Base-by-base conservation (phyloP, 2,329 filamentous ascomycete species). In the Xylariaceae sp. region DNA sequence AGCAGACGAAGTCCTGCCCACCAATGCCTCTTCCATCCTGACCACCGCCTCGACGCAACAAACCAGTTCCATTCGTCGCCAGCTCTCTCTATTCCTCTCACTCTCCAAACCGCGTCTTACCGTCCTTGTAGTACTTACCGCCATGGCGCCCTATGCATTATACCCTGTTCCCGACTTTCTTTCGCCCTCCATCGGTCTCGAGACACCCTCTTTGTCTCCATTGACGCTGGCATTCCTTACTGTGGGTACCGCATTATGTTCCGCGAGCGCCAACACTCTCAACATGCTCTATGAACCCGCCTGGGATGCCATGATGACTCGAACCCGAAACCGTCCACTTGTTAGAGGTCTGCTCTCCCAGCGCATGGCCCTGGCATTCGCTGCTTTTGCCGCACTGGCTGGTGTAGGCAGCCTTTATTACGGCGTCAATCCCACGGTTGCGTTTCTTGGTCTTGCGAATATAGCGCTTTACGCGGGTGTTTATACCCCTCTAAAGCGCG, bases 231-330 rank as follows among this genome's bases (percentile, higher is more conserved):
- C 95, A 55, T 97, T 96, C 78, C 85, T 99, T 55, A 96, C 93
- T 0, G 85, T 85, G 3, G 93, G 94, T 61, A 97, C 94, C 0
- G 86, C 92, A 3, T 81, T 97, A 17, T 94, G 90, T 73, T 89
- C 86, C n/a, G 91, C 92, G 49, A 90, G 89, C 60, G 94, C 94
- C 49, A 99, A 99, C 73, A 85, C 94, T 1, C 80, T 97, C 66
- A 99, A 99, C 75, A 99, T 99, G 94, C 85, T 97, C 60, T 92
- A 97, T 75, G 94, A 99, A 75, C 89, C 87, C 8, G 81, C 87
- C 61, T 92, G 92, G 71, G 94, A 99, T 74, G 90, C 92, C 51
- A 86, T 89, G 69, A 99, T 99, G 94, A 87, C 84, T 42, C 86
- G 94, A n/a, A 99, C 94, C 1, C 84, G 90, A 34, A 97, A 97